phyloP scores from a whole-genome alignment of 768 basidiomycete species.

The Leccinum variicolor region DNA sequence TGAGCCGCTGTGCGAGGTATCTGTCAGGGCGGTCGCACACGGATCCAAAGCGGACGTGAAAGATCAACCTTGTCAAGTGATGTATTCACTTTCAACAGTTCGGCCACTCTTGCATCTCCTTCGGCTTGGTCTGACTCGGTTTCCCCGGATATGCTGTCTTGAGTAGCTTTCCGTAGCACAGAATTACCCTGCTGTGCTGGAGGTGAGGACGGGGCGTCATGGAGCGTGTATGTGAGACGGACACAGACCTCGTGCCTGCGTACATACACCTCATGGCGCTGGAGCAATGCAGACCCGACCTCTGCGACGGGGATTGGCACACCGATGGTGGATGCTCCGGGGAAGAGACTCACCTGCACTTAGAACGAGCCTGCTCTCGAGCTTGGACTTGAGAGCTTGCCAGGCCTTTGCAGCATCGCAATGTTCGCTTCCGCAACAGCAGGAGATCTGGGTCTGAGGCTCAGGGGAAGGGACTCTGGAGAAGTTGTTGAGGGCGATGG shows the following conservation, averaged over 20 bases:
- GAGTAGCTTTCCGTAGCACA: slow-evolving; percentile 13
- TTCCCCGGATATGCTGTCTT: slow-evolving; percentile 8
- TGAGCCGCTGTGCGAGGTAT: slow-evolving; percentile 52
- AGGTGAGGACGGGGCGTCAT: slow-evolving; percentile 10
- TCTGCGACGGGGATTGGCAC: slow-evolving; percentile 42
- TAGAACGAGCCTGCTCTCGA: slow-evolving; percentile 75
- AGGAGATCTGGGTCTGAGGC: slow-evolving; percentile 45
- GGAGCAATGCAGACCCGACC: slow-evolving; percentile 85
- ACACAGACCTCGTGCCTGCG: slow-evolving; percentile 61
- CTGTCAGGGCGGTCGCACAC: slow-evolving; percentile 4
- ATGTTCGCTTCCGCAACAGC: slow-evolving; percentile 64
- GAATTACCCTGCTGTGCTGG: slow-evolving; percentile 15
- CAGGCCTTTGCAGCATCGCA: slow-evolving; percentile 67
- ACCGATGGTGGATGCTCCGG: neutral
- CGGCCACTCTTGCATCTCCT: slow-evolving; percentile 33
- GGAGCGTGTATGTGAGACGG: slow-evolving; percentile 19
- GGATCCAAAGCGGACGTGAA: neutral
- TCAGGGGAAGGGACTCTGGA: slow-evolving; percentile 77
- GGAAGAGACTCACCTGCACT: slow-evolving; percentile 69
- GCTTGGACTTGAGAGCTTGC: slow-evolving; percentile 58
- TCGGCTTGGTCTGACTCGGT: slow-evolving; percentile 17
- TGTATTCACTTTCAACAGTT: slow-evolving; percentile 53
- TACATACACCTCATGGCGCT: slow-evolving; percentile 84
- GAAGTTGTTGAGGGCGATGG: slow-evolving; percentile 65
- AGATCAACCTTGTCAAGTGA: slow-evolving; percentile 44